Percentiles rank a stretch among this genome's conserved stretches.
These are phyloP conservation scores for Boletus subparvulus DNA, from an alignment of 768 basidiomycete genomes.

Conservation along the genomic window DNA sequence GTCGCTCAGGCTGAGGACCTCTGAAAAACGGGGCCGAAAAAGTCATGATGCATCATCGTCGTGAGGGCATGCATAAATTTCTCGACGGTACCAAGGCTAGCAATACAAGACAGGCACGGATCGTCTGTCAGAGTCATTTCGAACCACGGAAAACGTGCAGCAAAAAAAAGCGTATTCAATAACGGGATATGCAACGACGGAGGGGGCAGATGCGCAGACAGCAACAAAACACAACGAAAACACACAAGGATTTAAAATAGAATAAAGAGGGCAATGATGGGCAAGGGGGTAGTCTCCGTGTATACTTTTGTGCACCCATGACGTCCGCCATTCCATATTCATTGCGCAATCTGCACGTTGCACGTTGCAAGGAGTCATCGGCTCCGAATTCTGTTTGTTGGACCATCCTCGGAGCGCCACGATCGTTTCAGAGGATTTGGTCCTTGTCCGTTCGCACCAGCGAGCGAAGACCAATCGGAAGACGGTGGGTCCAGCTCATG, in stretches of 20 bases:
- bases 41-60: too few relatives aligned
- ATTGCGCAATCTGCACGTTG: neutral
- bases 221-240: neutral
- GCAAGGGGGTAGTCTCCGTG: neutral
- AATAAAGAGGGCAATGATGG: neutral
- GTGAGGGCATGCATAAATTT: neutral
- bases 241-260: neutral
- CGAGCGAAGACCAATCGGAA: conserved; percentile 30
- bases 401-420: conserved; percentile 26
- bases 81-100: neutral
- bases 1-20: too few relatives aligned
- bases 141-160: neutral
- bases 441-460: conserved; percentile 24
- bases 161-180: neutral
- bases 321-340: neutral
- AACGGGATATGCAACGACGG: neutral
- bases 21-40: too few relatives aligned
- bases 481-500: conserved; percentile 20
- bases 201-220: neutral
- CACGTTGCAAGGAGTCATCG: neutral
- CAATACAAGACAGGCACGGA: neutral
- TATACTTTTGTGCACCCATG: neutral
- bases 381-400: conserved; percentile 6
- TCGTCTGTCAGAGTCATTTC: neutral
- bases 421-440: conserved; percentile 23